These are phyloP conservation scores for Sclerotinia borealis DNA, from an alignment of 2,329 filamentous ascomycete species.

Conservation along the genomic window DNA sequence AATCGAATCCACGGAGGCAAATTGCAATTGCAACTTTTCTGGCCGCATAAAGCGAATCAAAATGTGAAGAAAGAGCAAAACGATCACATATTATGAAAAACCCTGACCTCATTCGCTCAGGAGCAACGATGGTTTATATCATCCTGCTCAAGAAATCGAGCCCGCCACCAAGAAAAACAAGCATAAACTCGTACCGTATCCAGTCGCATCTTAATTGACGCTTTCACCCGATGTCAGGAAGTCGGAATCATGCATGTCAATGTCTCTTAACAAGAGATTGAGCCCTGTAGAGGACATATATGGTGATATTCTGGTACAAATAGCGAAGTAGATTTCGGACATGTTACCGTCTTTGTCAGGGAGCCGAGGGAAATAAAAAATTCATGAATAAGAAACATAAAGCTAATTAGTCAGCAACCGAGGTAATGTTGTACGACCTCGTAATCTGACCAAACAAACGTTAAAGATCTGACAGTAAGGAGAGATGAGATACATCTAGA, in stretches of 20 bases:
- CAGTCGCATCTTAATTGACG: not conserved
- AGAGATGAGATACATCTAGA: not conserved
- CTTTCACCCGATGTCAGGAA: not conserved
- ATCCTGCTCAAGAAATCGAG: not conserved
- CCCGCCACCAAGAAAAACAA: not conserved
- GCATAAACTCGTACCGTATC: not conserved
- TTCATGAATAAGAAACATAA: not conserved
- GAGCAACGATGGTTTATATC: not conserved
- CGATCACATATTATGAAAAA: not conserved
- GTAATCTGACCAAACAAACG: constrained; percentile 12
- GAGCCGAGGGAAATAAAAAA: not conserved
- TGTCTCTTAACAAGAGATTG: not conserved
- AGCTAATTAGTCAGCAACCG: constrained; percentile 2
- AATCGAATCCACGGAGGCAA: not conserved
- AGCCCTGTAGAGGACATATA: not conserved
- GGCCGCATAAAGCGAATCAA: not conserved
- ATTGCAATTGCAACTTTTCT: not conserved
- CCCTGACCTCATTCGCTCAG: not conserved
- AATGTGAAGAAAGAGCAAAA: not conserved
- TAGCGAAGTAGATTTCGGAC: not conserved
- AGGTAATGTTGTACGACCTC: not conserved
- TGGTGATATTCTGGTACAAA: not conserved
- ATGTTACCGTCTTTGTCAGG: not conserved
- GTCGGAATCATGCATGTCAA: not conserved
- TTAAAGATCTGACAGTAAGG: not conserved